Conservation (phyloP, 495 filamentous ascomycete species). For the Neurospora pannonica region DNA sequence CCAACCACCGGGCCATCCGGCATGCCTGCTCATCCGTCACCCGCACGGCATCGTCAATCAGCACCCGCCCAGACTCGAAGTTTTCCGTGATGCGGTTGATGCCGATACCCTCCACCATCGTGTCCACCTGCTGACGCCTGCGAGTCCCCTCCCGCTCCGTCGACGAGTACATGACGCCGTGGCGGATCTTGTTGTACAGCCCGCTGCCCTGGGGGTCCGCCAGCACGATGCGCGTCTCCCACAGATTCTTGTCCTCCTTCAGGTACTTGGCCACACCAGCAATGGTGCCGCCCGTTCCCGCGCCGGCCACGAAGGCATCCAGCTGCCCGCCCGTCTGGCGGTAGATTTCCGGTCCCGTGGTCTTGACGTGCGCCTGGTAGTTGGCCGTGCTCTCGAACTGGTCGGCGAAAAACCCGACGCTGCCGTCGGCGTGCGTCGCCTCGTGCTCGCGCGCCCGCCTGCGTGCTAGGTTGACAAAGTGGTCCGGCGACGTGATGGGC, state of each 20-base stretch:
- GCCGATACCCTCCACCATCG: constrained; percentile 91
- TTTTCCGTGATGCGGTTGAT: constrained; percentile 89
- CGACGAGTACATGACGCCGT: constrained; percentile 89
- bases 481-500: constrained; percentile 78
- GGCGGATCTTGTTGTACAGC: constrained; percentile 78
- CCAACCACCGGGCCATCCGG: constrained; percentile 88
- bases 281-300: constrained; percentile 91
- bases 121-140: constrained; percentile 83
- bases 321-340: constrained; percentile 63
- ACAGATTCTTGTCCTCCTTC: constrained; percentile 45
- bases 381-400: constrained; percentile 92
- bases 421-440: constrained; percentile 26
- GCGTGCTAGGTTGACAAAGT: constrained; percentile 94
- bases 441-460: constrained; percentile 63
- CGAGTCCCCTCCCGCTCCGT: constrained; percentile 87
- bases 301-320: constrained; percentile 91
- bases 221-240: constrained; percentile 60
- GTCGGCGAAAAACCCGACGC: constrained; percentile 81
- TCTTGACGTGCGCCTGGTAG: constrained; percentile 69
- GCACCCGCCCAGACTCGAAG: constrained; percentile 72
- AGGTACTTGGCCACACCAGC: constrained; percentile 76
- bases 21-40: constrained; percentile 89
- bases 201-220: constrained; percentile 94
- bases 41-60: constrained; percentile 82
- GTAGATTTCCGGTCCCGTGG: constrained; percentile 85